A percentile compares a stretch with the other conserved stretches of the same genome.
Evolutionary conservation across 2,329 filamentous ascomycete genomes (phyloP).

Genomic region (Tolypocladium cylindrosporum): DNA sequence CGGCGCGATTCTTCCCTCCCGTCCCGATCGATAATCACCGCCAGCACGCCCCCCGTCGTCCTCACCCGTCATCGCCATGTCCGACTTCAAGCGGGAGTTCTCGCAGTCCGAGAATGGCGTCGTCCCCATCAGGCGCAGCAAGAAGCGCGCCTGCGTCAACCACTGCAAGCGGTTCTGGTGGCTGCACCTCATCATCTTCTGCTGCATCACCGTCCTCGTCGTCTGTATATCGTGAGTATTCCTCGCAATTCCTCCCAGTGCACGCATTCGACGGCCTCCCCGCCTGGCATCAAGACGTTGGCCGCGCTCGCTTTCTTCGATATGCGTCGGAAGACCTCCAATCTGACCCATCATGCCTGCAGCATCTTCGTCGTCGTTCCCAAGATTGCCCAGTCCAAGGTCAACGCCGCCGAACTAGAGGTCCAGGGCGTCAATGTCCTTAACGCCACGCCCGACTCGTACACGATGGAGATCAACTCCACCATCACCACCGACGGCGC

Average conservation of each 20-base stretch:
- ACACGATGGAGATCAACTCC: slow-evolving; percentile 45
- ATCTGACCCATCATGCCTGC: slow-evolving; percentile 1
- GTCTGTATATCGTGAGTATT: slow-evolving; percentile 49
- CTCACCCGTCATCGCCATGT: slow-evolving; percentile 17
- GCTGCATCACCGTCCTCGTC: slow-evolving; percentile 40
- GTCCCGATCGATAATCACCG: not conserved
- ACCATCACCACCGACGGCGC: slow-evolving; percentile 41
- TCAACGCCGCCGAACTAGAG: slow-evolving; percentile 41
- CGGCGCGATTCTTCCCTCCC: not conserved
- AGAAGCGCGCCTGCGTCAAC: slow-evolving; percentile 29
- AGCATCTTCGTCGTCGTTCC: slow-evolving; percentile 48
- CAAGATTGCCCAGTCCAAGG: slow-evolving; percentile 44
- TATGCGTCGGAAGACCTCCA: not conserved
- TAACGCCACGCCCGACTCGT: slow-evolving; percentile 31
- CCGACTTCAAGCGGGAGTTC: slow-evolving; percentile 23
- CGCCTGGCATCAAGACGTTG: not conserved
- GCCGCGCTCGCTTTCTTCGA: not conserved
- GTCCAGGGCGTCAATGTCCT: slow-evolving; percentile 42
- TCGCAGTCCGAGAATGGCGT: slow-evolving; percentile 23
- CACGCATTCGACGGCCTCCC: not conserved
- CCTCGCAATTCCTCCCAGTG: no score
- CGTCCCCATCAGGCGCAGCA: slow-evolving; percentile 14
- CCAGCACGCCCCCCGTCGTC: not conserved
- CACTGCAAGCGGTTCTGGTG: slow-evolving; percentile 53
- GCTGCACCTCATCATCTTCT: slow-evolving; percentile 42